phyloP scores from a whole-genome alignment of 495 filamentous ascomycete species.

The Rusavskia elegans region DNA sequence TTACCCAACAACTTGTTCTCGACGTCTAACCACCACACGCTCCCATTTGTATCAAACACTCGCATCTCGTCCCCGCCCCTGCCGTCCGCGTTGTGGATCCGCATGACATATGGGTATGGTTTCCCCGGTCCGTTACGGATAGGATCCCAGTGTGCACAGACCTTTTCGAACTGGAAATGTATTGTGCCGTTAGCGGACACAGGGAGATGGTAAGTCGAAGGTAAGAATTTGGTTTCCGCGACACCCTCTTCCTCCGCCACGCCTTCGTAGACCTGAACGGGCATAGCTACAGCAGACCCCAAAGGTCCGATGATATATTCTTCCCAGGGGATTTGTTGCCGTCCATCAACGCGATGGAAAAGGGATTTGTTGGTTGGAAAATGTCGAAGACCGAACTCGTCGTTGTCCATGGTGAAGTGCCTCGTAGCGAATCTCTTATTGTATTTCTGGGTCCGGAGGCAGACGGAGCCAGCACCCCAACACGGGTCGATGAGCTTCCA shows the following conservation, averaged over 20 bases:
- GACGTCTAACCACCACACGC: conserved; percentile 63
- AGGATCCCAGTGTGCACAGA: conserved; percentile 68
- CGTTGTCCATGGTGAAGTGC: conserved; percentile 66
- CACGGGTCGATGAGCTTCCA: conserved; percentile 91
- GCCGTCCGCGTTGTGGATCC: conserved; percentile 49
- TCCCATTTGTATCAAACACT: conserved; percentile 49
- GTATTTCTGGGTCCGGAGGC: conserved; percentile 38
- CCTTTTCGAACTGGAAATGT: conserved; percentile 61
- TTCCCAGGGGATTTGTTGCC: conserved; percentile 45
- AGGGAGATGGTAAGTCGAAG: conserved; percentile 38
- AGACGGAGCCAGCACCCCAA: conserved; percentile 69
- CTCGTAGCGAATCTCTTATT: conserved; percentile 47
- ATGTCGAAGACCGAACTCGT: conserved; percentile 64
- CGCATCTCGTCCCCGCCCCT: conserved; percentile 43
- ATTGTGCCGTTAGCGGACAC: conserved; percentile 32
- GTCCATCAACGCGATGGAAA: conserved; percentile 52
- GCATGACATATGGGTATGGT: conserved; percentile 49
- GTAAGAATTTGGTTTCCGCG: conserved; percentile 42
- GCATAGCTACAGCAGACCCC: conserved; percentile 24
- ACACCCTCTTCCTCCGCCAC: conserved; percentile 44
- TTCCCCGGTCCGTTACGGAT: conserved; percentile 44
- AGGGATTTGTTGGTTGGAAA: conserved; percentile 52
- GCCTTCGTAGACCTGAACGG: conserved; percentile 34
- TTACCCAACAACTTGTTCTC: conserved; percentile 44
- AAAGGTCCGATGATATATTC: conserved; percentile 54